Base-by-base conservation (phyloP, 352 stramenopile genomes). In the Aphanomyces astaci region DNA sequence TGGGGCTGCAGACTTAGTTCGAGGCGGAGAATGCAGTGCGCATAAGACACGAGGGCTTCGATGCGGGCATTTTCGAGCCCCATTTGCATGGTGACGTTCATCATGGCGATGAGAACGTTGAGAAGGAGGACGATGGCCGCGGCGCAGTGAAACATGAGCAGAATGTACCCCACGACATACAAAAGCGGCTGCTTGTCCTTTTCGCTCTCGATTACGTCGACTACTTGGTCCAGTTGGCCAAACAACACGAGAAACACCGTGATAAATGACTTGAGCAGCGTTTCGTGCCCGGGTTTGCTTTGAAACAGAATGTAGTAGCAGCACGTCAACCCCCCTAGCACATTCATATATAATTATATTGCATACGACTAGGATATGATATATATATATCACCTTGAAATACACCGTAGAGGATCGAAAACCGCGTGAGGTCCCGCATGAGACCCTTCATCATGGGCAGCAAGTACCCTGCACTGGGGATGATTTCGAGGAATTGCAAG, bases 401-500 rank as follows among this genome's bases (percentile, higher is more conserved):
- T 3, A 89, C 81, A 0, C 73, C 78, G 66, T 89, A 91, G 22
- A 91, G 75, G 49, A 91, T 65, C 15, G 87, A 72, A 59, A 91
- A 91, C 3, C 79, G 79, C 54, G 81, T 78, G 46, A 88, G 78
- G 51, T 91, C 83, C 31, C 77, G 85, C 24, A 84, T 71, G 77
- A 91, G 85, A 72, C 86, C 78, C 11, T 75, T 77, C 83, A 91
- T 89, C 83, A 91, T 91, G 2, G 83, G 80, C 56, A 89, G 85
- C 9, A 91, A 76, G 28, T 89, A 64, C 0, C 83, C 83, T 13
- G 74, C 87, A 10, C 77, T 73, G 0, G 73, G 81, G 15, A 78
- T 82, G 51, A 88, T 76, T 66, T 89, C 80, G 5, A 89, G 72
- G 59, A 89, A 89, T 72, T 89, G 81, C 28, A 89, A 74, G 55